Percentiles rank a stretch among this genome's conserved stretches.
These are phyloP conservation scores for Colletotrichum chrysophilum DNA, from an alignment of 2,329 filamentous ascomycete genomes.

Conservation along the genomic window DNA sequence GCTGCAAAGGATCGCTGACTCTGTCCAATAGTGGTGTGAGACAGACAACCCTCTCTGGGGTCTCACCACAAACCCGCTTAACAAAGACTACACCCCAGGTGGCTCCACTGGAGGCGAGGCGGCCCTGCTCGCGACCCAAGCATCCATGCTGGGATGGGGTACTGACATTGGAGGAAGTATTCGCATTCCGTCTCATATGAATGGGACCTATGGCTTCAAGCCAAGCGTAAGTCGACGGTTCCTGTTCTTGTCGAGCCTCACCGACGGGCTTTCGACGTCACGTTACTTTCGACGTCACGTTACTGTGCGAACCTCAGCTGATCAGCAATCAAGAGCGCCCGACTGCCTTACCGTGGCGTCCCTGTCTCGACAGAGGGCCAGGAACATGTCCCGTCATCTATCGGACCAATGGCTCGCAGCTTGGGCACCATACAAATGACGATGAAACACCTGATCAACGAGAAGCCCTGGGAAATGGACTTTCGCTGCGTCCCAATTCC, in stretches of 20 bases:
- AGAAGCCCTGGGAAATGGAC: constrained; percentile 59
- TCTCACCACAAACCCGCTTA: constrained; percentile 66
- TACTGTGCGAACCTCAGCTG: not conserved
- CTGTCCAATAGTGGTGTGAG: constrained; percentile 31
- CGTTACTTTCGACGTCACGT: not conserved
- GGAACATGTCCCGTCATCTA: constrained; percentile 66
- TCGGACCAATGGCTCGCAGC: constrained; percentile 62
- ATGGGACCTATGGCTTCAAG: constrained; percentile 34
- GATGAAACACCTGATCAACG: constrained; percentile 51
- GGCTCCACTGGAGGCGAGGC: constrained; percentile 67
- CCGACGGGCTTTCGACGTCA: too few species aligned
- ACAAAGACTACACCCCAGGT: constrained; percentile 63
- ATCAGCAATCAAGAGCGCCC: constrained; percentile 47
- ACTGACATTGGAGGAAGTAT: constrained; percentile 48
- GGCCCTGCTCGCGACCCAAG: constrained; percentile 43
- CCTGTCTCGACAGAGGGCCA: constrained; percentile 68
- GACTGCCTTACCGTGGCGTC: constrained; percentile 63
- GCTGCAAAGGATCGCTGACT: not conserved
- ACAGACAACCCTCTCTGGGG: constrained; percentile 61
- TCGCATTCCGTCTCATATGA: constrained; percentile 40
- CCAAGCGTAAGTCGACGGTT: constrained; percentile 22
- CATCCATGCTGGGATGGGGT: constrained; percentile 44
- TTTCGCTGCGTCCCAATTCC: constrained; percentile 56
- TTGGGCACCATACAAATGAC: constrained; percentile 48
- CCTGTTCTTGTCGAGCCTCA: too few species aligned